phyloP scores from a whole-genome alignment of 2,329 filamentous ascomycete species.

The Monilinia aucupariae region DNA sequence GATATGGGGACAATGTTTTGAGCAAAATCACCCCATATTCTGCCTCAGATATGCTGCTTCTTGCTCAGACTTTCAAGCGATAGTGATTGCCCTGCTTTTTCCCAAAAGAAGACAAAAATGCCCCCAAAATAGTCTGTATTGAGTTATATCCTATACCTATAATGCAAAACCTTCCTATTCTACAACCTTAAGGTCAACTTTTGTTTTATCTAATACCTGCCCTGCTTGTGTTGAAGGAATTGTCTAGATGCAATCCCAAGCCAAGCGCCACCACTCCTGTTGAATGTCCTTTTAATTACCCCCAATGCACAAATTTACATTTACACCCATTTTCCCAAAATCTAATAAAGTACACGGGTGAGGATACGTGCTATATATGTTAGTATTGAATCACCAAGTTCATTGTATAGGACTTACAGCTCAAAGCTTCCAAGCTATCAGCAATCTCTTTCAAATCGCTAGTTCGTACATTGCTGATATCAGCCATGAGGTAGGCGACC shows the following conservation, averaged over 20 bases:
- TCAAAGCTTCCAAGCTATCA: conserved; percentile 73
- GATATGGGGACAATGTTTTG: background rate
- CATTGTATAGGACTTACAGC: conserved; percentile 51
- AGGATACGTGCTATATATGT: conserved; percentile 35
- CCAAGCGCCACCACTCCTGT: conserved; percentile 26
- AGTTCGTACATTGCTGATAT: conserved; percentile 80
- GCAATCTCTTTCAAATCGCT: conserved; percentile 81
- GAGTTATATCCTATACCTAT: conserved; percentile 5
- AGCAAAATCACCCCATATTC: background rate
- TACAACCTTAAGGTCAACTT: background rate
- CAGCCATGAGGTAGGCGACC: conserved; percentile 95
- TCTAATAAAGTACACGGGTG: conserved; percentile 37
- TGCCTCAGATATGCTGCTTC: background rate
- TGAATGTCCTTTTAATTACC: conserved; percentile 25
- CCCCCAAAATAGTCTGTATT: background rate
- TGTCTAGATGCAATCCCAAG: conserved; percentile 19
- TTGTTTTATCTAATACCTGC: conserved; percentile 9
- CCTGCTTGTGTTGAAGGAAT: conserved; percentile 27
- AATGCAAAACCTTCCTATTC: conserved; percentile 3
- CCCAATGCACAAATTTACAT: conserved; percentile 10
- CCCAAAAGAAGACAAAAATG: background rate
- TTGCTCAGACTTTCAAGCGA: background rate
- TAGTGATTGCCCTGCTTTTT: background rate
- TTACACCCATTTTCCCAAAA: conserved; percentile 5
- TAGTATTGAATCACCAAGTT: conserved; percentile 3